These are phyloP conservation scores for Bryopsis sp. DNA, from an alignment of 139 green algal genomes.

Conservation along the genomic window DNA sequence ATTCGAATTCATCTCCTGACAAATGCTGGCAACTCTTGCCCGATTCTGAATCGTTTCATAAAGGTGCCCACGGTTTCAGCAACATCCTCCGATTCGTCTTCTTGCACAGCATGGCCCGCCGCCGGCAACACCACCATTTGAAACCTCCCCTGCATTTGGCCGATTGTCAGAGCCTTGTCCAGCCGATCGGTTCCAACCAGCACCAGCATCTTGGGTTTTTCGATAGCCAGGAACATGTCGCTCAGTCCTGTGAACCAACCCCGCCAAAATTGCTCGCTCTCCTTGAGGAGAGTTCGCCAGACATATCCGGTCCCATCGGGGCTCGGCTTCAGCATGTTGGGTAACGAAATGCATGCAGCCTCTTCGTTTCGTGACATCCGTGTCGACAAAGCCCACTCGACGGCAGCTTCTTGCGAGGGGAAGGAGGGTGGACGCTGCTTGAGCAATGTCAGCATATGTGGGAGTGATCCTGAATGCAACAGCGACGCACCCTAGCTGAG, in stretches of 20 bases:
- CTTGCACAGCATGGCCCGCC: conserved; percentile 86
- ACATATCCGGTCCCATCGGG: conserved; percentile 27
- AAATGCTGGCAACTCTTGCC: conserved; percentile 9
- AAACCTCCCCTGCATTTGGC: conserved; percentile 94
- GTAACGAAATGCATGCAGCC: conserved; percentile 54
- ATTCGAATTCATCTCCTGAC: too few species aligned
- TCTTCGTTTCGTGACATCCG: conserved; percentile 39
- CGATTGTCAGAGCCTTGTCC: conserved; percentile 78
- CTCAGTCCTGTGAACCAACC: conserved; percentile 81
- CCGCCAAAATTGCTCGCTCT: conserved; percentile 64
- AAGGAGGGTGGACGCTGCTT: conserved; percentile 47
- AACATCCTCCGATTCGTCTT: conserved; percentile 67
- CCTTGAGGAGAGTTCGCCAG: conserved; percentile 64
- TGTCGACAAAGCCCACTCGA: conserved; percentile 50
- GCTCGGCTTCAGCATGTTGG: conserved; percentile 39
- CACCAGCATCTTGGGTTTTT: conserved; percentile 76
- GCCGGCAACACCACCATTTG: conserved; percentile 79
- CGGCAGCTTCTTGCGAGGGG: conserved; percentile 32
- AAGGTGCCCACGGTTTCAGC: conserved; percentile 60
- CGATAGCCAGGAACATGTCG: conserved; percentile 58
- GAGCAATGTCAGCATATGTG: conserved; percentile 65
- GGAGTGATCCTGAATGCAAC: conserved; percentile 50
- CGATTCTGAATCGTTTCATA: conserved; percentile 63
- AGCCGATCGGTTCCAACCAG: conserved; percentile 87
- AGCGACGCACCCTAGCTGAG: not conserved